Conservation (phyloP, 169 alveolate species). For the Blepharisma undulans region DNA sequence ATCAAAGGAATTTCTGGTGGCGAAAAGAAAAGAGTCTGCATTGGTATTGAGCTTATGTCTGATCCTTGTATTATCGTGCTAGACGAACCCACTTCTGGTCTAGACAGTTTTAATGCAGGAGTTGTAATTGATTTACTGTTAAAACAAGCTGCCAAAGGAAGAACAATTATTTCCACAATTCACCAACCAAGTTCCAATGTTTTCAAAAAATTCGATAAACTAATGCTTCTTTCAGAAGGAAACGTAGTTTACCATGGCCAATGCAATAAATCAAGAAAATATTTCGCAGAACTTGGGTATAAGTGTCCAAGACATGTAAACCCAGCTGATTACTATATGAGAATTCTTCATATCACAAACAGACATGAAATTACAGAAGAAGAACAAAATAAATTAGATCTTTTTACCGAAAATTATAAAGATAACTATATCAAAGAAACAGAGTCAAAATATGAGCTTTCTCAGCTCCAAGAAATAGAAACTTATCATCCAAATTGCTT, state of each 20-base stretch:
- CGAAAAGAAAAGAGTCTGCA: conserved; percentile 88
- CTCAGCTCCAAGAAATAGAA: background rate
- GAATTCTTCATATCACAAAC: conserved; percentile 45
- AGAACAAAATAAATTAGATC: background rate
- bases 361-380: conserved; percentile 64
- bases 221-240: conserved; percentile 75
- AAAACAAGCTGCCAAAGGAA: conserved; percentile 74
- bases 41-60: conserved; percentile 89
- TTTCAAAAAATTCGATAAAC: conserved; percentile 68
- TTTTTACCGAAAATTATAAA: background rate
- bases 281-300: conserved; percentile 61
- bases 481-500: background rate
- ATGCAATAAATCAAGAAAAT: conserved; percentile 37
- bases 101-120: conserved; percentile 86
- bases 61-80: conserved; percentile 88
- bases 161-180: conserved; percentile 76
- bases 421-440: background rate
- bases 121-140: conserved; percentile 70
- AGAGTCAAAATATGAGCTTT: background rate
- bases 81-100: conserved; percentile 92
- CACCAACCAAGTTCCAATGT: conserved; percentile 85
- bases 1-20: conserved; percentile 92
- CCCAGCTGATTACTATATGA: conserved; percentile 67
- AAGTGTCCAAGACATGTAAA: conserved; percentile 62
- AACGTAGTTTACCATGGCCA: conserved; percentile 67